phyloP scores from a whole-genome alignment of 192 early-diverging fungal species.

The Backusella luteola region DNA sequence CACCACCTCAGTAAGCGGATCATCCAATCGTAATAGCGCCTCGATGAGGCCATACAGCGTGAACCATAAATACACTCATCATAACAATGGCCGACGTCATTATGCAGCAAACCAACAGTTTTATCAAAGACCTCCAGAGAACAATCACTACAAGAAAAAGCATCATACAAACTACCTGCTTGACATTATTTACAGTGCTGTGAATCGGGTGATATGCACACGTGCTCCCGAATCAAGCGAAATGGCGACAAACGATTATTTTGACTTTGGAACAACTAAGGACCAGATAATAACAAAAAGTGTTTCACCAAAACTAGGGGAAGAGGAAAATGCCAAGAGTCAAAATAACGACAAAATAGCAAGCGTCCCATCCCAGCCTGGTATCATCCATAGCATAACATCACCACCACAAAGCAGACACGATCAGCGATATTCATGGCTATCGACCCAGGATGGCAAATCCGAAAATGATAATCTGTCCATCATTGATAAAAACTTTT shows the following conservation, averaged over 20 bases:
- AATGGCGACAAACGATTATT: background rate
- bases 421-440: background rate
- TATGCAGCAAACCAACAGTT: background rate
- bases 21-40: constrained; percentile 14
- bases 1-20: constrained; percentile 3
- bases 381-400: background rate
- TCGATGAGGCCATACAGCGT: constrained; percentile 14
- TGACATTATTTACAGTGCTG: constrained; percentile 15
- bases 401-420: background rate
- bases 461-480: background rate
- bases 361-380: background rate
- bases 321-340: background rate
- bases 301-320: background rate
- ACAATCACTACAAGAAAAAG: background rate
- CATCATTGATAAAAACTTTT: background rate
- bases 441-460: background rate
- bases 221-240: constrained; percentile 21
- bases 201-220: constrained; percentile 12
- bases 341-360: background rate
- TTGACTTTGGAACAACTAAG: constrained; percentile 11
- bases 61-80: constrained; percentile 3
- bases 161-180: background rate
- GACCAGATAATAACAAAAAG: background rate
- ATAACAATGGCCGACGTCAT: background rate
- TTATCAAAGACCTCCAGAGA: background rate